Base-by-base conservation (phyloP, 225 moss, liverwort and hornwort species). In the Physcomitrium patens region DNA sequence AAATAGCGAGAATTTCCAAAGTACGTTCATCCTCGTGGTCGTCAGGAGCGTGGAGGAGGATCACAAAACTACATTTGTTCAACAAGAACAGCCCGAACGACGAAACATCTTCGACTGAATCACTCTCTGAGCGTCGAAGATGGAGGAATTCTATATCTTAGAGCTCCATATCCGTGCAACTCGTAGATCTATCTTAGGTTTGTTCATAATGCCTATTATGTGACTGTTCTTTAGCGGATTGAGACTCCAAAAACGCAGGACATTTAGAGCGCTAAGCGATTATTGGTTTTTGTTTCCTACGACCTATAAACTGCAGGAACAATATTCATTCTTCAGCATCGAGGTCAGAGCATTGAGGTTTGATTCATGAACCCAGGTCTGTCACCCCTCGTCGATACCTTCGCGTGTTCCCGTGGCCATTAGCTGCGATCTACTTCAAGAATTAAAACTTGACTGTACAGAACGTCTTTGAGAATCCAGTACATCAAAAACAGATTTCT, bases 1-100 rank as follows among this genome's bases (percentile, higher is more conserved):
- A 83, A 61, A 78, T 94, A 19, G 72, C 86, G 56, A 89, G 79
- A 69, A 62, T 57, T 47, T 69, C 84, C 4, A 91, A 81, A 76
- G 56, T 44, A 11, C 76, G 74, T 41, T 80, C 85, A 24, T 73
- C 89, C 2, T 65, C 88, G 66, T 81, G 87, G 77, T 68, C 90
- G 65, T 79, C 90, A 22, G 90, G 84, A 64, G 79, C 83, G 20
- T 92, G 92, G 92, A 92, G 81, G 80, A 94, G 83, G 75, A 70
- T 89, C 37, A 80, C 56, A 14, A 81, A 75, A 53, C 65, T 86
- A 41, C 75, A 72, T 1, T 63, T 80, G 52, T 84, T 78, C 54
- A 63, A 78, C 60, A 75, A 17, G 22, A 22, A 37, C 31, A 37
- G 46, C 55, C 66, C 70, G 8, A 80, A 70, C 57, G 27, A 60